Percentiles rank a stretch among this genome's conserved stretches.
These are phyloP conservation scores for Marvania coccoides DNA, from an alignment of 139 green algal species.

Conservation along the genomic window DNA sequence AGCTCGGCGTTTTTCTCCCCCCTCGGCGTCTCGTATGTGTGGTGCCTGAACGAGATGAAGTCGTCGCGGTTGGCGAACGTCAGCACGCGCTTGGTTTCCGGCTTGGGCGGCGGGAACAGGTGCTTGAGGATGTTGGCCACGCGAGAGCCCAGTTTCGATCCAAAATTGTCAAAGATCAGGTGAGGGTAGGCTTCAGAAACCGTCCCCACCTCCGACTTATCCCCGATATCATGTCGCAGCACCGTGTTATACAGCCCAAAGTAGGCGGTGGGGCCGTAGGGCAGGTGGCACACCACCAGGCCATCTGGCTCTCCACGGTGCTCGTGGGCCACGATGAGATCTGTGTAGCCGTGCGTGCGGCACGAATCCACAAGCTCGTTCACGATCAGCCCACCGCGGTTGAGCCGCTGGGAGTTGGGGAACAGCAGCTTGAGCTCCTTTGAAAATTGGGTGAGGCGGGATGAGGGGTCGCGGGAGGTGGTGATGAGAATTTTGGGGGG, in stretches of 20 bases:
- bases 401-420: constrained; percentile 88
- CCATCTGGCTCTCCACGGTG: constrained; percentile 96
- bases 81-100: constrained; percentile 81
- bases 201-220: constrained; percentile 83
- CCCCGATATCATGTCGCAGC: constrained; percentile 90
- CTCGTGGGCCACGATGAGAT: constrained; percentile 96
- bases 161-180: constrained; percentile 90
- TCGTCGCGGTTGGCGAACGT: constrained; percentile 82
- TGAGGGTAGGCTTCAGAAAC: constrained; percentile 92
- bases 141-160: constrained; percentile 72
- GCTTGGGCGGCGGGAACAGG: constrained; percentile 91
- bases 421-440: constrained; percentile 97
- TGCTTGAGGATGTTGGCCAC: constrained; percentile 87
- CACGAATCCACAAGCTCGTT: constrained; percentile 82
- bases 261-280: constrained; percentile 95
- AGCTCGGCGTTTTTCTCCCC: constrained; percentile 63
- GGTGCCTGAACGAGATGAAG: constrained; percentile 90
- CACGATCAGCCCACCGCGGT: constrained; percentile 74
- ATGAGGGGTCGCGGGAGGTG: constrained; percentile 86
- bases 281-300: constrained; percentile 94
- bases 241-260: constrained; percentile 94
- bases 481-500: constrained; percentile 94
- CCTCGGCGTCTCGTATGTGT: constrained; percentile 75
- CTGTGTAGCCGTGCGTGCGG: constrained; percentile 83
- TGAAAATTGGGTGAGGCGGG: constrained; percentile 83